Percentiles rank a stretch among this genome's conserved stretches.
phyloP scores from a whole-genome alignment of 179 eudicot species.

The Heliamphora pulchella region DNA sequence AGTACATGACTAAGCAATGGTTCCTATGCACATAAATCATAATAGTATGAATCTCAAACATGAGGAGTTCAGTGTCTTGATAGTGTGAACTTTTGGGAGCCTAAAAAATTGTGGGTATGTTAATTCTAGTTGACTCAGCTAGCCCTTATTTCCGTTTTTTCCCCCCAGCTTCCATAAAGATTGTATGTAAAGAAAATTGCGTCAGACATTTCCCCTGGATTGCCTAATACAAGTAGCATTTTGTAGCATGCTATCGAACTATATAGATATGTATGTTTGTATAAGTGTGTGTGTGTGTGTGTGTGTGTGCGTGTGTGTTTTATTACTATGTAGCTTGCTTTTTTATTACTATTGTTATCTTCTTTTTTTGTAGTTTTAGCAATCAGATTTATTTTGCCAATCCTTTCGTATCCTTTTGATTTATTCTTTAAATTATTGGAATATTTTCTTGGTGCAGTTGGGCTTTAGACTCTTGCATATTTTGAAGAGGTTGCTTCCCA shows the following conservation, averaged over 20 bases:
- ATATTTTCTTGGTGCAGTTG: constrained; percentile 40
- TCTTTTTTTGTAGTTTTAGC: neutral
- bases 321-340: neutral
- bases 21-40: neutral
- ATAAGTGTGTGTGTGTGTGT: too few species aligned
- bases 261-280: neutral
- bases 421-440: neutral
- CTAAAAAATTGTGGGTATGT: too few species aligned
- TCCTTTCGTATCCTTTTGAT: neutral
- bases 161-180: neutral
- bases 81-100: too few species aligned
- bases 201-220: neutral
- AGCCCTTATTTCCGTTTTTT: neutral
- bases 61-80: neutral
- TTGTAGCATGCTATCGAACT: neutral
- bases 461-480: constrained; percentile 86
- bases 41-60: neutral
- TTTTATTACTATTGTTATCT: neutral
- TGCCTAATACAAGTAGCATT: neutral
- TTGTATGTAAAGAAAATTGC: neutral
- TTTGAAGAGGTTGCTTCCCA: constrained; percentile 85
- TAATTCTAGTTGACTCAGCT: too few species aligned
- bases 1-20: neutral
- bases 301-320: neutral
- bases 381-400: neutral